A percentile compares a stretch with the other conserved stretches of the same genome.
Evolutionary conservation across 169 alveolate genomes (phyloP).

Genomic region (Eimeria nieschulzi): DNA sequence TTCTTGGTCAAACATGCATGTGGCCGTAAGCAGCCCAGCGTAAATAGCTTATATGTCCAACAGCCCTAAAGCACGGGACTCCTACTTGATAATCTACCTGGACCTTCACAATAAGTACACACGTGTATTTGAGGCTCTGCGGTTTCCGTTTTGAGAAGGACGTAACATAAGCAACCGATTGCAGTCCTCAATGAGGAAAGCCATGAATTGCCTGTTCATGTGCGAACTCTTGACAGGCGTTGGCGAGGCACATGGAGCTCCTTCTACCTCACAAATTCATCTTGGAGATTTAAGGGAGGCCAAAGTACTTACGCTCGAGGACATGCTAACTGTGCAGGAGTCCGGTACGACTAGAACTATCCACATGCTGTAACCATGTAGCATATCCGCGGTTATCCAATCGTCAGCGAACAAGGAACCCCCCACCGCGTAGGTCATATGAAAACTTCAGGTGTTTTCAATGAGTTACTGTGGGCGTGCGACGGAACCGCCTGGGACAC

Average conservation of each 20-base stretch:
- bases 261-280: slow-evolving; percentile 20
- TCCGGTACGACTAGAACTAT: slow-evolving; percentile 16
- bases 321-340: slow-evolving; percentile 58
- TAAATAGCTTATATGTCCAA: too few species aligned
- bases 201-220: background rate
- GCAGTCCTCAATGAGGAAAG: too few species aligned
- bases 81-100: too few species aligned
- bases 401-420: background rate
- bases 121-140: too few species aligned
- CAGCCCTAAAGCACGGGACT: too few species aligned
- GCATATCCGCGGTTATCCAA: too few species aligned
- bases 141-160: too few species aligned
- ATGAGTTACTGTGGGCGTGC: slow-evolving; percentile 73
- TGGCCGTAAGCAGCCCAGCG: too few species aligned
- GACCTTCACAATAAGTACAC: too few species aligned
- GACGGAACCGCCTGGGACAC: slow-evolving; percentile 59
- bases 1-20: too few species aligned
- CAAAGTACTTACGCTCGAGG: slow-evolving; percentile 52
- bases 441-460: slow-evolving; percentile 54
- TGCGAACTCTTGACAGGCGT: slow-evolving; percentile 38
- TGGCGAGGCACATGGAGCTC: background rate
- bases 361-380: slow-evolving; percentile 11
- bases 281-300: slow-evolving; percentile 52
- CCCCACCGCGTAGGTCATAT: background rate
- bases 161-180: too few species aligned